These are phyloP conservation scores for Apostasia shenzhenica DNA, from an alignment of 106 monocot species.

Conservation along the genomic window DNA sequence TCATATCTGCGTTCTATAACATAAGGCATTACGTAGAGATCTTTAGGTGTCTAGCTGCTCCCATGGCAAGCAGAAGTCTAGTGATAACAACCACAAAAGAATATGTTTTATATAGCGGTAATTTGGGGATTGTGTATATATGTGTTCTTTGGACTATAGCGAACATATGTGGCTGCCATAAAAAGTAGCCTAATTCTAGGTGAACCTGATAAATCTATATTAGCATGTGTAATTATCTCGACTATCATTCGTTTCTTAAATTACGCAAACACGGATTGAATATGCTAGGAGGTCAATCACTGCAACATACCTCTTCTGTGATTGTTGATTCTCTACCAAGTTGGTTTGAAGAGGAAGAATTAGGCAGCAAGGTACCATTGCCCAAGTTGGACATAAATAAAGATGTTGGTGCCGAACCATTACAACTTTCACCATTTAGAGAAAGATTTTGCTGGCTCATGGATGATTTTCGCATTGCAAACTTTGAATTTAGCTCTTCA, in stretches of 20 bases:
- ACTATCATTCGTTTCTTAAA: neutral
- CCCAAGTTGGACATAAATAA: conserved; percentile 52
- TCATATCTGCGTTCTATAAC: too few species aligned
- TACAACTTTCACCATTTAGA: conserved; percentile 37
- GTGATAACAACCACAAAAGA: too few species aligned
- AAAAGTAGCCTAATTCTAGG: neutral
- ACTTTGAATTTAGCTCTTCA: conserved; percentile 59
- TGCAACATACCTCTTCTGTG: conserved; percentile 56
- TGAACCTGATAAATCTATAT: neutral
- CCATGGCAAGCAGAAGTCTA: too few species aligned
- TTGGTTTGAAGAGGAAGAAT: conserved; percentile 52
- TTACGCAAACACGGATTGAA: neutral
- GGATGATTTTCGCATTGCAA: conserved; percentile 27
- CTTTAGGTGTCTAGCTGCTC: too few species aligned
- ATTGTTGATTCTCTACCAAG: conserved; percentile 50
- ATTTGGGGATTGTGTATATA: too few species aligned
- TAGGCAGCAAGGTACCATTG: conserved; percentile 46
- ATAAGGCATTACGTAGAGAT: too few species aligned
- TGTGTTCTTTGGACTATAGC: neutral
- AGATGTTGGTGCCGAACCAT: conserved; percentile 48
- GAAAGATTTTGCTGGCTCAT: conserved; percentile 38
- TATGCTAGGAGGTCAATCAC: neutral
- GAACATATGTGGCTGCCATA: neutral
- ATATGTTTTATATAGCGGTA: too few species aligned
- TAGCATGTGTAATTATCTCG: neutral